phyloP scores from a whole-genome alignment of 345 rosid genomes.

The Schrenkiella parvula region DNA sequence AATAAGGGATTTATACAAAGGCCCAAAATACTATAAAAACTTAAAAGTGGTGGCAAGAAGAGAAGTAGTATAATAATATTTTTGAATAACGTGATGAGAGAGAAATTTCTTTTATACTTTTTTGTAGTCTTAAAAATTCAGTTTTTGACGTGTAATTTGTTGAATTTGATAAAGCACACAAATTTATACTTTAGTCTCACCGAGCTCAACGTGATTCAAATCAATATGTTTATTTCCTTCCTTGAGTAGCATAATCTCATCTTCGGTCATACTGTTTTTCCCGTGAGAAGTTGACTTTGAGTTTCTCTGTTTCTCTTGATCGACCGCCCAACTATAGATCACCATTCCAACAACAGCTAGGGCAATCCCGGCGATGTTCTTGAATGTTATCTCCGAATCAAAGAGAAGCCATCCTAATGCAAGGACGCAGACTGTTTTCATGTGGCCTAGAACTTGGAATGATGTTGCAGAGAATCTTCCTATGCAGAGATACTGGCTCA shows the following conservation, averaged over 20 bases:
- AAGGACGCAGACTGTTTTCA: constrained; percentile 92
- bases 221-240: constrained; percentile 51
- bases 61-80: not conserved
- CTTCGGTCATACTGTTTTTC: constrained; percentile 77
- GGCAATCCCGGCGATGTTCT: constrained; percentile 81
- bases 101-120: not conserved
- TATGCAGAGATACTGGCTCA: constrained; percentile 95
- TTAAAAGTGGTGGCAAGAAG: not conserved
- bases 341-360: constrained; percentile 81
- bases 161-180: not conserved
- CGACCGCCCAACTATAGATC: constrained; percentile 93
- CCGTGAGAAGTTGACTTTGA: constrained; percentile 35
- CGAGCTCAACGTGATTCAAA: constrained; percentile 65
- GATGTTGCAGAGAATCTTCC: constrained; percentile 92
- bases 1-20: not conserved
- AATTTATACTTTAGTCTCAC: constrained; percentile 46
- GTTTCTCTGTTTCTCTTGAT: constrained; percentile 57
- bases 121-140: not conserved
- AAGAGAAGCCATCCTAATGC: constrained; percentile 89
- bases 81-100: not conserved
- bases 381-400: constrained; percentile 75
- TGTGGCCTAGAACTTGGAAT: constrained; percentile 95
- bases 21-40: constrained; percentile 15
- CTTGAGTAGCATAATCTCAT: constrained; percentile 67
- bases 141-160: constrained; percentile 11